These are phyloP conservation scores for Pisolithus orientalis DNA, from an alignment of 768 basidiomycete genomes.

Conservation along the genomic window DNA sequence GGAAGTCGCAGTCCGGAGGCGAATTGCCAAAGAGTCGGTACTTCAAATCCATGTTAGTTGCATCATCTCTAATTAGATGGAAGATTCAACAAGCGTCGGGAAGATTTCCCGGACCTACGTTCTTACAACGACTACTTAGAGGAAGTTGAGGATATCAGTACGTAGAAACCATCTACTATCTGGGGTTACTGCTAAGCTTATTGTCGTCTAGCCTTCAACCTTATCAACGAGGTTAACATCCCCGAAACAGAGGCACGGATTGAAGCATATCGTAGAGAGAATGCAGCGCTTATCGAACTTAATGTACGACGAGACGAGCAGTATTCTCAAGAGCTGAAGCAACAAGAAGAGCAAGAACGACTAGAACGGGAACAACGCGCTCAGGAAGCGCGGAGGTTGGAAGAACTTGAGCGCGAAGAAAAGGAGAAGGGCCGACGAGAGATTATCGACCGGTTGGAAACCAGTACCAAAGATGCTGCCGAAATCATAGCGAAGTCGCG, in stretches of 20 bases:
- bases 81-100: slow-evolving; percentile 91
- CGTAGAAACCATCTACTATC: slow-evolving; percentile 17
- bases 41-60: neutral
- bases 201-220: slow-evolving; percentile 71
- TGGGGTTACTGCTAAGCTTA: neutral
- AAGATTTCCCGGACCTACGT: slow-evolving; percentile 78
- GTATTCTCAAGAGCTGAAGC: slow-evolving; percentile 62
- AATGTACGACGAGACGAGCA: slow-evolving; percentile 81
- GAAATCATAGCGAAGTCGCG: slow-evolving; percentile 67
- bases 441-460: slow-evolving; percentile 78
- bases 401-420: slow-evolving; percentile 73
- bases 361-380: slow-evolving; percentile 66
- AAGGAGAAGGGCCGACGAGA: slow-evolving; percentile 64
- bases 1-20: slow-evolving; percentile 82
- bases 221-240: slow-evolving; percentile 84
- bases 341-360: slow-evolving; percentile 77
- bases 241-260: slow-evolving; percentile 80
- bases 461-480: slow-evolving; percentile 63
- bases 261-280: slow-evolving; percentile 68
- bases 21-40: slow-evolving; percentile 83
- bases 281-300: slow-evolving; percentile 74
- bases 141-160: slow-evolving; percentile 88
- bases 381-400: slow-evolving; percentile 54
- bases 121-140: slow-evolving; percentile 95
- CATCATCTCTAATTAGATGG: neutral